Base-by-base conservation (phyloP, 129 eudicot genomes). In the Flaveria sonorensis region DNA sequence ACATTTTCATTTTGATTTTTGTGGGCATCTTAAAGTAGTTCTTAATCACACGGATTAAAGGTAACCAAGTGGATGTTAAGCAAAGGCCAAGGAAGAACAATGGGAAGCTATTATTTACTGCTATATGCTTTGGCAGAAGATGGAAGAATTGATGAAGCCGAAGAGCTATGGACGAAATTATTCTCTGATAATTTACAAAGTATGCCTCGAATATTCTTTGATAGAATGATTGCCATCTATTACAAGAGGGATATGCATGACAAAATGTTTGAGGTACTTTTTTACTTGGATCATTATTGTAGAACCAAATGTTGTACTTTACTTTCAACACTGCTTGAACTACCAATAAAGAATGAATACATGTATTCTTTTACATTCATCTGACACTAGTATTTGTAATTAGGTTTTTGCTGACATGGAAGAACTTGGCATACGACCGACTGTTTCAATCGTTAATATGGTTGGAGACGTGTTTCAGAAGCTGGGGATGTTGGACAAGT, bases 61-160 rank as follows among this genome's bases (percentile, higher is more conserved):
- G 87, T 93, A 81, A 88, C 98, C 65, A 93, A 93, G 81, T 93
- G 98, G 98, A 93, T 93, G 98, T 70, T 93, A 61, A 93, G 97
- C 87, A 93, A 93, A 87, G 98, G 98, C 64, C 98, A 93, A 86
- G 98, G 98, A 43, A 90, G 85, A 89, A 93, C 98, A 83, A 93
- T 93, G 97, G 98, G 98, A 66, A 93, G 89, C 78, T 90, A 93
- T 79, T 90, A 85, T 71, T 71, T 79, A n/a, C 76, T 93, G 79
- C 76, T 93, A 72, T 84, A 84, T 85, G 98, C 97, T 50, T 86
- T 93, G 71, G 96, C 95, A 9, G 96, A 90, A 83, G 98, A 93
- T 72, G 98, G 89, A 71, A 88, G 98, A 80, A 80, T 93, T 30
- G 98, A 93, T 71, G 98, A 93, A 85, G 97, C 92, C 53, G 98